These are phyloP conservation scores for Spinacia oleracea DNA, from an alignment of 179 eudicot genomes.

Conservation along the genomic window DNA sequence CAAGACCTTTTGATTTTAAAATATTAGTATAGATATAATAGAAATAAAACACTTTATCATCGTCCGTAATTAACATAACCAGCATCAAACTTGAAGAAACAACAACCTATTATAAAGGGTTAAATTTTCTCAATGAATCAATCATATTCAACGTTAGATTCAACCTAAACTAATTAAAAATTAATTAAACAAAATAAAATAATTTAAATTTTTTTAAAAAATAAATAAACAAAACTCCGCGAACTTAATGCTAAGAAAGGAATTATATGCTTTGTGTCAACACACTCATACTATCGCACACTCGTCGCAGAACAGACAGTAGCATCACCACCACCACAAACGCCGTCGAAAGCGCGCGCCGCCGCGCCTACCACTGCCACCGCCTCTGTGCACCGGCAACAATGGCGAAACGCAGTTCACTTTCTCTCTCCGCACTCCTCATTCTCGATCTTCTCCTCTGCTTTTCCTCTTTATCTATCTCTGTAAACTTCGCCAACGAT, in stretches of 20 bases:
- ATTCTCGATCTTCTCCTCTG: conserved; percentile 25
- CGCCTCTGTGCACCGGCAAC: neutral
- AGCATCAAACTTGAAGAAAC: neutral
- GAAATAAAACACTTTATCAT: too few species aligned
- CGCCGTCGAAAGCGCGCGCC: conserved; percentile 18
- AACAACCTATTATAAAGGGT: neutral
- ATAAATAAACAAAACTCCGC: too few species aligned
- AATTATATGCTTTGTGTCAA: conserved; percentile 14
- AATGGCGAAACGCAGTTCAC: conserved; percentile 2
- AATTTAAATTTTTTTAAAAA: too few species aligned
- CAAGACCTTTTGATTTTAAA: too few species aligned
- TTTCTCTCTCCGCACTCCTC: conserved; percentile 24
- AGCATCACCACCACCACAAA: neutral
- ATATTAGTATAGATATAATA: too few species aligned
- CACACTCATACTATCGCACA: neutral
- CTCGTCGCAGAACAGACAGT: neutral
- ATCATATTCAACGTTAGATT: neutral
- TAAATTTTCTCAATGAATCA: too few species aligned
- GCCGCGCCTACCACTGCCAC: neutral
- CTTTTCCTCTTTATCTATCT: conserved; percentile 12
- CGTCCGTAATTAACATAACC: too few species aligned
- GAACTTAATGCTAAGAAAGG: neutral
- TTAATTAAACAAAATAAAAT: too few species aligned
- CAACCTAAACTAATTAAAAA: neutral
- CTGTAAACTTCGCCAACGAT: conserved; percentile 9